Evolutionary conservation across 768 basidiomycete species (phyloP).

Genomic region (Mycena leptocephala): DNA sequence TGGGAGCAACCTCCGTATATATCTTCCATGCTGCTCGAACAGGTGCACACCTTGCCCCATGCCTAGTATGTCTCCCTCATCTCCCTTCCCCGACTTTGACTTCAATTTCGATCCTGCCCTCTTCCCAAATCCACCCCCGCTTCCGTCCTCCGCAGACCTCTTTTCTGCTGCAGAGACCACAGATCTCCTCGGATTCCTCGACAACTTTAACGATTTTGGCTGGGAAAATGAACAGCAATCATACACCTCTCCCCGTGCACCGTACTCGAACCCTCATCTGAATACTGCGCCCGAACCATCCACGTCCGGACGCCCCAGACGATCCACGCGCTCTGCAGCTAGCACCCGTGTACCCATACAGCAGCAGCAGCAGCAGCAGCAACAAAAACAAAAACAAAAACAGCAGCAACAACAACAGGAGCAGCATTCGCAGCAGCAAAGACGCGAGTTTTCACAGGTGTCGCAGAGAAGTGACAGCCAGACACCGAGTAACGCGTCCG

Average conservation of each 20-base stretch:
- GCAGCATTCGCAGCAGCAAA: not conserved
- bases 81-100: constrained; percentile 79
- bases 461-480: constrained; percentile 26
- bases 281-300: constrained; percentile 61
- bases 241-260: constrained; percentile 46
- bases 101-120: constrained; percentile 79
- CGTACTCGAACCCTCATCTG: constrained; percentile 67
- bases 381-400: not conserved
- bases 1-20: not conserved
- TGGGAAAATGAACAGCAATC: constrained; percentile 55
- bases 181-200: constrained; percentile 86
- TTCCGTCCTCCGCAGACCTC: constrained; percentile 83
- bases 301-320: constrained; percentile 52
- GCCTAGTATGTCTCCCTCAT: constrained; percentile 53
- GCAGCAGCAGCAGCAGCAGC: constrained; percentile 35
- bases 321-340: constrained; percentile 44
- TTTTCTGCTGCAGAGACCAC: constrained; percentile 86
- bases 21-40: constrained; percentile 25
- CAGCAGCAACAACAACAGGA: constrained; percentile 36
- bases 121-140: constrained; percentile 75
- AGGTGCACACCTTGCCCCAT: constrained; percentile 37
- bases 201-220: constrained; percentile 76
- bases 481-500: constrained; percentile 37
- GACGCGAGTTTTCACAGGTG: not conserved
- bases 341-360: constrained; percentile 45